Base-by-base conservation (phyloP, 163 green algal genomes). In the Botryococcus braunii region DNA sequence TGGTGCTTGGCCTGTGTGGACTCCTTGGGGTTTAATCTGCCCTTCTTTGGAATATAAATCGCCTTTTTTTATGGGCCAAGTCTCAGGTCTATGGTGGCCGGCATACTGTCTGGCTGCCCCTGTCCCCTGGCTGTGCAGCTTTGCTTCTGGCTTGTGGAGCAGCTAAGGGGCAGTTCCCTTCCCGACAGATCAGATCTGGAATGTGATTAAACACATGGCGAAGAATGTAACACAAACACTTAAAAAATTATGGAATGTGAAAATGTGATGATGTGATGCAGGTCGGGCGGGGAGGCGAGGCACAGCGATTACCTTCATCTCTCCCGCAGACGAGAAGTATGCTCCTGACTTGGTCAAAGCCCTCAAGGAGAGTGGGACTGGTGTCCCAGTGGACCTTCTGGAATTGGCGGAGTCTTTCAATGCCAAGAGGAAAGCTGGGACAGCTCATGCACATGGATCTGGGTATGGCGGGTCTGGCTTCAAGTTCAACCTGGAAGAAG, bases 261-360 rank as follows among this genome's bases (percentile, higher is more conserved):
- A 34, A n/a, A n/a, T n/a, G n/a, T n/a, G n/a, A n/a, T n/a, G n/a
- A n/a, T n/a, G n/a, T n/a, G n/a, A 1, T 74, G 61, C 71, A 77
- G 94, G 94, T 0, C 82, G 94, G 1, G 91, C 92, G 3, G 94
- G 94, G 65, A 83, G 83, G 73, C 96, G 96, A 77, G 94, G 94
- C 55, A 93, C 85, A 2, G 91, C 94, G 52, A 91, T 97, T 72
- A 98, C 94, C 11, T 97, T 98, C 74, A 95, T 99, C 43, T 65
- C 46, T 0, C 77, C 80, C 0, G 83, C 92, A 23, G 93, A 98
- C 67, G 91, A 96, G 27, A 77, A 87, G 46, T 97, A 93, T 69
- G 91, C 93, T 0, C 89, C 90, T 0, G 94, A 99, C 79, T 72
- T 99, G 48, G 85, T 97, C 34, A 95, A 95, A 70, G 94, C 93